Percentiles rank a stretch among this genome's conserved stretches.
Conservation (phyloP, 345 rosid genomes). For the Gossypium sturtianum region DNA sequence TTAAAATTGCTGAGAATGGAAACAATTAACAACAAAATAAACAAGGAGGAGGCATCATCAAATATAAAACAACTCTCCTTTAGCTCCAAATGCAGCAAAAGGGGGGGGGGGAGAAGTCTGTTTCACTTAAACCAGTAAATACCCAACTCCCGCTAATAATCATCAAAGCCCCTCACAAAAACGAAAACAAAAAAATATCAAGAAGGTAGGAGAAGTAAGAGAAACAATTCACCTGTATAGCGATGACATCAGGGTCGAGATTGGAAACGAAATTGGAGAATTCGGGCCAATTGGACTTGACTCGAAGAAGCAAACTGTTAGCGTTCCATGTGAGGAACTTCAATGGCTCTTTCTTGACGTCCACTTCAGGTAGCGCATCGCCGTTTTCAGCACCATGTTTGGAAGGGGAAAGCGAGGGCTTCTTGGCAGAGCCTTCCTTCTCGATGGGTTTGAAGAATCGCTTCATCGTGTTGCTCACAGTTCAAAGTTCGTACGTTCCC, state of each 20-base stretch:
- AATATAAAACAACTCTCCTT: not conserved
- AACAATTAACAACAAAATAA: not conserved
- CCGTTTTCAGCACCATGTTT: slow-evolving; percentile 19
- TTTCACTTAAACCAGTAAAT: not conserved
- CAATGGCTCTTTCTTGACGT: slow-evolving; percentile 47
- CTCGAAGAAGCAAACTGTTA: slow-evolving; percentile 90
- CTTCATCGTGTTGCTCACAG: slow-evolving; percentile 44
- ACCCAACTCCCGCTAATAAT: not conserved
- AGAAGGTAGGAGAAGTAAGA: not conserved
- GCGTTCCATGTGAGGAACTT: slow-evolving; percentile 95
- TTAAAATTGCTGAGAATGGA: not conserved
- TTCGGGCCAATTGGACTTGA: slow-evolving; percentile 78
- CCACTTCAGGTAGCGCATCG: slow-evolving; percentile 18
- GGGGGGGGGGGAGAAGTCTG: not conserved
- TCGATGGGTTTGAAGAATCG: slow-evolving; percentile 90
- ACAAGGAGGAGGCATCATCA: not conserved
- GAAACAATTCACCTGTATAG: slow-evolving; percentile 49
- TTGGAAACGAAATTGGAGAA: slow-evolving; percentile 58
- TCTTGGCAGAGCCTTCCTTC: slow-evolving; percentile 76
- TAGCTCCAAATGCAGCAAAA: not conserved
- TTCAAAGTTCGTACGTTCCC: not conserved
- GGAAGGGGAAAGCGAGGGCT: slow-evolving; percentile 42
- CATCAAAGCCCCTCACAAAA: not conserved
- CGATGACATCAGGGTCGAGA: slow-evolving; percentile 83
- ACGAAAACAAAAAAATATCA: not conserved